Conservation (phyloP, 2,329 filamentous ascomycete species). For the Rutstroemia sp. region DNA sequence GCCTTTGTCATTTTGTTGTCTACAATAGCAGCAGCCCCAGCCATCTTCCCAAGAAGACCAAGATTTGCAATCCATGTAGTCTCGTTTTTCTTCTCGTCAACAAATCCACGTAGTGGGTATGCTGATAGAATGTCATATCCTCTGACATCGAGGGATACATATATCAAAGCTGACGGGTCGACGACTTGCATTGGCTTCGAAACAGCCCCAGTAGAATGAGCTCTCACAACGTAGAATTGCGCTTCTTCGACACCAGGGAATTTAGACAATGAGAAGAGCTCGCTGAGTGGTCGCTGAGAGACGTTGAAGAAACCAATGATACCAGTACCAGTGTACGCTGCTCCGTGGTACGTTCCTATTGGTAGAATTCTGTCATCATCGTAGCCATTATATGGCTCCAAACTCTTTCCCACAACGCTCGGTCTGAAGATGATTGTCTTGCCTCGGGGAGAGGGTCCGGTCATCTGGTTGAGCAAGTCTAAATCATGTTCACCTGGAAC, state of each 20-base stretch:
- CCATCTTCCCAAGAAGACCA: slow-evolving; percentile 83
- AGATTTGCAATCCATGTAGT: slow-evolving; percentile 57
- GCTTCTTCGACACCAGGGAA: slow-evolving; percentile 63
- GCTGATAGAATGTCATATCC: slow-evolving; percentile 80
- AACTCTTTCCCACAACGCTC: slow-evolving; percentile 62
- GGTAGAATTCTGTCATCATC: slow-evolving; percentile 68
- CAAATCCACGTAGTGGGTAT: slow-evolving; percentile 56
- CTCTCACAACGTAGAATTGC: slow-evolving; percentile 62
- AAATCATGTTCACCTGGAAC: slow-evolving; percentile 75
- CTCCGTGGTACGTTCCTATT: slow-evolving; percentile 71
- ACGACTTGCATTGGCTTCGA: slow-evolving; percentile 42
- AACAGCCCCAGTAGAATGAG: slow-evolving; percentile 60
- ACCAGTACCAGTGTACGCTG: slow-evolving; percentile 58
- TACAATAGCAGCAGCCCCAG: slow-evolving; percentile 71
- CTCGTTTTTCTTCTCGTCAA: slow-evolving; percentile 30
- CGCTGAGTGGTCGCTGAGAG: slow-evolving; percentile 50
- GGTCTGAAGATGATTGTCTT: slow-evolving; percentile 78
- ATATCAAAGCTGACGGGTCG: slow-evolving; percentile 44
- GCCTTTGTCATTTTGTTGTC: slow-evolving; percentile 50
- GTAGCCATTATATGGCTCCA: slow-evolving; percentile 69
- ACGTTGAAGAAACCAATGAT: slow-evolving; percentile 85
- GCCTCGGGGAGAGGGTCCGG: slow-evolving; percentile 61
- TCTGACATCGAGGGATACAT: slow-evolving; percentile 52
- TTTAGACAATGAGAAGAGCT: slow-evolving; percentile 60
- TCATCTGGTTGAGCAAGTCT: slow-evolving; percentile 71